Percentiles rank a stretch among this genome's conserved stretches.
Conservation (phyloP, 768 basidiomycete genomes). For the Suillus brevipes region DNA sequence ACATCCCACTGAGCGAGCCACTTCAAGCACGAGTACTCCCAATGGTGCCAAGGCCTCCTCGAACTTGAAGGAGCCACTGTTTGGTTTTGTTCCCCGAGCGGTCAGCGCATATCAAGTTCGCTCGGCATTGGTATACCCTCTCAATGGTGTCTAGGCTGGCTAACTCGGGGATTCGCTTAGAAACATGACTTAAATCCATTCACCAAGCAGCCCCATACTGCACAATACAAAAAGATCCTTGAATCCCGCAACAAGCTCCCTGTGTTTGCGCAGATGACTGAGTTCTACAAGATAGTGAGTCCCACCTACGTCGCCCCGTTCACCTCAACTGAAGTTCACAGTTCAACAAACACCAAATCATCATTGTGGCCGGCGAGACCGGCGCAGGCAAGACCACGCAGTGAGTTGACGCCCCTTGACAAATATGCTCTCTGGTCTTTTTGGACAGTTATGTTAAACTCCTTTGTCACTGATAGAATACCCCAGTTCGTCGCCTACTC, state of each 20-base stretch:
- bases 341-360: conserved; percentile 63
- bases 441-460: conserved; percentile 25
- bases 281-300: conserved; percentile 85
- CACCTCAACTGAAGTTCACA: not conserved
- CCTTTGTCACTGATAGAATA: conserved; percentile 58
- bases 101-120: conserved; percentile 67
- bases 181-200: conserved; percentile 85
- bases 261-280: conserved; percentile 88
- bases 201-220: conserved; percentile 73
- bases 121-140: conserved; percentile 61
- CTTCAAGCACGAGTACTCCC: not conserved
- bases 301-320: too few relatives aligned
- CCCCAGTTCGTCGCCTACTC: conserved; percentile 96
- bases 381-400: conserved; percentile 96
- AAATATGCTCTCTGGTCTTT: conserved; percentile 20
- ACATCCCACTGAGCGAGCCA: conserved; percentile 30
- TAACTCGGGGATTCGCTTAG: conserved; percentile 36
- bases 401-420: conserved; percentile 46
- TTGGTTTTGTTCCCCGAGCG: conserved; percentile 70
- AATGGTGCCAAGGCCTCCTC: conserved; percentile 18
- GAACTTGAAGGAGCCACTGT: conserved; percentile 63
- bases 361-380: conserved; percentile 91
- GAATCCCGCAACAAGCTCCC: conserved; percentile 84
- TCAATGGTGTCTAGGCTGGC: not conserved
- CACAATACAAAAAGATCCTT: conserved; percentile 84